Percentiles rank a stretch among this genome's conserved stretches.
These are phyloP conservation scores for Phytophthora cryptogea DNA, from an alignment of 352 stramenopile species.

Conservation along the genomic window DNA sequence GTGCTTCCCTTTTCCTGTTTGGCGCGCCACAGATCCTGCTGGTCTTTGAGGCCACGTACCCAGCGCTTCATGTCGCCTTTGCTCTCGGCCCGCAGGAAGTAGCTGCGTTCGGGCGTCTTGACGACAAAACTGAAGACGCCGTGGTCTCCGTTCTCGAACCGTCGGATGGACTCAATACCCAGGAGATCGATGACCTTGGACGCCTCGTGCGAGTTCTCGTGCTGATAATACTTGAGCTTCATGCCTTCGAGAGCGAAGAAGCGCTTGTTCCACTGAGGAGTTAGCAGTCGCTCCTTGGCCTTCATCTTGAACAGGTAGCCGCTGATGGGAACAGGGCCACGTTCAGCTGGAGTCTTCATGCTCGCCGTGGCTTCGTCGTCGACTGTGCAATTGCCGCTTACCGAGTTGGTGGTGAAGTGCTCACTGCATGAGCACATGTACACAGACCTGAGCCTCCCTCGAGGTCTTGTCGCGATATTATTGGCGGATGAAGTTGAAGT, in stretches of 20 bases:
- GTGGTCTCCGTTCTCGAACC: constrained; percentile 85
- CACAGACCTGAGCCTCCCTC: background rate
- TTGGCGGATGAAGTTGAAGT: constrained; percentile 24
- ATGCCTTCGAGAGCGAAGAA: constrained; percentile 80
- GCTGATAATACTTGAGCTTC: constrained; percentile 82
- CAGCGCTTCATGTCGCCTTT: constrained; percentile 91
- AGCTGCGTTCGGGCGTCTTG: constrained; percentile 76
- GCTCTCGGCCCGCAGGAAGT: constrained; percentile 78
- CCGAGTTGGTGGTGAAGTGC: constrained; percentile 13
- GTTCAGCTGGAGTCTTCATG: constrained; percentile 62
- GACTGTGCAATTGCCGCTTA: background rate
- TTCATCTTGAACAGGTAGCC: constrained; percentile 90
- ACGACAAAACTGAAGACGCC: constrained; percentile 81
- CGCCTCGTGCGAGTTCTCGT: constrained; percentile 57
- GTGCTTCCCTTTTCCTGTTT: constrained; percentile 43
- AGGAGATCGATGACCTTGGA: constrained; percentile 81
- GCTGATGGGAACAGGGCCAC: constrained; percentile 73
- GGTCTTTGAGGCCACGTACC: constrained; percentile 79
- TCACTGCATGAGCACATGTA: background rate
- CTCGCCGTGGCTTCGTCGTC: constrained; percentile 14
- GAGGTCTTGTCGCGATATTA: constrained; percentile 20
- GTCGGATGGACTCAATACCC: constrained; percentile 74
- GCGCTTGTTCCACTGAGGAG: constrained; percentile 81
- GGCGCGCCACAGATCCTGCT: constrained; percentile 82
- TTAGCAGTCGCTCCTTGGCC: constrained; percentile 64